Conservation (phyloP, 805 yeast species). For the Cyberlindnera mrakii region DNA sequence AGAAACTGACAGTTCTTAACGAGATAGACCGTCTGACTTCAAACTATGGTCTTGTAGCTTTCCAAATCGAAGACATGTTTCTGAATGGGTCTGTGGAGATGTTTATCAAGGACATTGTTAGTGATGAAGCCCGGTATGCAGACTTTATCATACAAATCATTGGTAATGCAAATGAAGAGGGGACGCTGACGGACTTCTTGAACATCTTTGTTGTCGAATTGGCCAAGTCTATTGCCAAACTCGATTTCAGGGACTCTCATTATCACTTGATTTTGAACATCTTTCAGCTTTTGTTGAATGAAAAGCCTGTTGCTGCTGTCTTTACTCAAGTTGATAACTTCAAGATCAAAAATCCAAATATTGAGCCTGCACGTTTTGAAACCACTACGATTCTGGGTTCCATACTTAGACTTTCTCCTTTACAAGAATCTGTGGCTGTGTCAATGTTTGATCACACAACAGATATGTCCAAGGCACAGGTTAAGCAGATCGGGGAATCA, state of each 20-base stretch:
- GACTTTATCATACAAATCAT: conserved; percentile 55
- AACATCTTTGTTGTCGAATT: conserved; percentile 39
- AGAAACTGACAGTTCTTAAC: conserved; percentile 36
- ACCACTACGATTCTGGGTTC: conserved; percentile 69
- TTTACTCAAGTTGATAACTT: conserved; percentile 55
- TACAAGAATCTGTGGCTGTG: conserved; percentile 43
- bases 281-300: conserved; percentile 50
- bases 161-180: conserved; percentile 59
- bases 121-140: conserved; percentile 23
- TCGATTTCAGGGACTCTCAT: conserved; percentile 44
- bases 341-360: conserved; percentile 33
- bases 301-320: conserved; percentile 55
- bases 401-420: conserved; percentile 67
- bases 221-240: conserved; percentile 27
- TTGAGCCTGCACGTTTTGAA: conserved; percentile 50
- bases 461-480: conserved; percentile 34
- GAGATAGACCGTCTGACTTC: conserved; percentile 44
- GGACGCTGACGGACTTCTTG: conserved; percentile 52
- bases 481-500: conserved; percentile 48
- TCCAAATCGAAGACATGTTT: conserved; percentile 56
- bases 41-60: conserved; percentile 62
- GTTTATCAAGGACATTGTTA: conserved; percentile 26
- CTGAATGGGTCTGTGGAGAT: conserved; percentile 24
- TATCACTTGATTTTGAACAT: conserved; percentile 50
- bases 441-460: conserved; percentile 36